These are phyloP conservation scores for Colletotrichum shisoi DNA, from an alignment of 2,329 filamentous ascomycete species.

Conservation along the genomic window DNA sequence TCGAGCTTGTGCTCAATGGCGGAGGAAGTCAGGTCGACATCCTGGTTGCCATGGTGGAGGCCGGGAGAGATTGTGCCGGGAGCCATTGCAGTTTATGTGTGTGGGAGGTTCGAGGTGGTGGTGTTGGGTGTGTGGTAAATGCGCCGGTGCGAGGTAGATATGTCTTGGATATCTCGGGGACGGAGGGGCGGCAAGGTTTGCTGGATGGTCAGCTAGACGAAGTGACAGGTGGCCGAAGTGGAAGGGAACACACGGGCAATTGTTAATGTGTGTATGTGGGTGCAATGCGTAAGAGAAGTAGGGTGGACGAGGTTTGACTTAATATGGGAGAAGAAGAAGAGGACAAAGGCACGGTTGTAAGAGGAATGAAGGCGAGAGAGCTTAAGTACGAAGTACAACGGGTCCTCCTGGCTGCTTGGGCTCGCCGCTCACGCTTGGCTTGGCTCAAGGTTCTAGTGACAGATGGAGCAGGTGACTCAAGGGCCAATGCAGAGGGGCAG, in stretches of 20 bases:
- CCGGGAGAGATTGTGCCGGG: constrained; percentile 44
- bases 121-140: background rate
- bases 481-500: constrained; percentile 37
- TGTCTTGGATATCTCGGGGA: constrained; percentile 24
- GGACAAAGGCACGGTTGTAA: constrained; percentile 30
- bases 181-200: constrained; percentile 10
- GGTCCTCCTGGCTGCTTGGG: background rate
- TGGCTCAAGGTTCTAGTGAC: constrained; percentile 36
- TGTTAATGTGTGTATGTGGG: background rate
- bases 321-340: constrained; percentile 21
- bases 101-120: background rate
- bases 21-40: constrained; percentile 61
- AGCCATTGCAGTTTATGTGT: constrained; percentile 41
- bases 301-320: constrained; percentile 29
- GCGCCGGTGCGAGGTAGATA: background rate
- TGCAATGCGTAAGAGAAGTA: background rate
- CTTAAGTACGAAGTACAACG: constrained; percentile 39
- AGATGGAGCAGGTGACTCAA: constrained; percentile 40
- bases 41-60: constrained; percentile 57
- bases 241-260: background rate
- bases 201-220: constrained; percentile 1
- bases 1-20: constrained; percentile 61
- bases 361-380: constrained; percentile 27
- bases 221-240: constrained; percentile 2
- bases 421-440: constrained; percentile 8